Conservation (phyloP, 1,139 yeast genomes). For the Candida frijolesensis region DNA sequence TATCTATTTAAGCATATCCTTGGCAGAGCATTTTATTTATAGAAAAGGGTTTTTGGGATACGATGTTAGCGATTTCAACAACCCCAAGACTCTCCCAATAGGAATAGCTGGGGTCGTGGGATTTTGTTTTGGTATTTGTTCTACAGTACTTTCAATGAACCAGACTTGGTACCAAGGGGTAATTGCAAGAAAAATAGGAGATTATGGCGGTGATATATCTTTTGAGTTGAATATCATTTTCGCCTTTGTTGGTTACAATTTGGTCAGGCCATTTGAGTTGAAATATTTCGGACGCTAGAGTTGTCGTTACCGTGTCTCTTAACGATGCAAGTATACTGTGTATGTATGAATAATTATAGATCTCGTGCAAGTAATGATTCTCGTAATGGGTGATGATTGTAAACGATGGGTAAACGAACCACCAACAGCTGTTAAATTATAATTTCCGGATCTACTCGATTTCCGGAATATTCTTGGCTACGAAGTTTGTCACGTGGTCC, state of each 20-base stretch:
- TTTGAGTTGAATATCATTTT: slow-evolving; percentile 28
- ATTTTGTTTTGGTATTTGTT: slow-evolving; percentile 28
- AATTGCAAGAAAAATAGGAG: slow-evolving; percentile 22
- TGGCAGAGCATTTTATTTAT: slow-evolving; percentile 31
- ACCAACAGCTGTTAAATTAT: too few species aligned
- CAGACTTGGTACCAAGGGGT: slow-evolving; percentile 36
- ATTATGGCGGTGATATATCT: slow-evolving; percentile 30
- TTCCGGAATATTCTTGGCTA: too few species aligned
- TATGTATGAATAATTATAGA: neutral
- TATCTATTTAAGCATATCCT: slow-evolving; percentile 29
- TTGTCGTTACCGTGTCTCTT: neutral
- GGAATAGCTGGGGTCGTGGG: slow-evolving; percentile 31
- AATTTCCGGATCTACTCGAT: too few species aligned
- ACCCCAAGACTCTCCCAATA: slow-evolving; percentile 23
- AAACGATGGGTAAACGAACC: too few species aligned
- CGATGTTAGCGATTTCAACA: slow-evolving; percentile 26
- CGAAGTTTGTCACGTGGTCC: too few species aligned
- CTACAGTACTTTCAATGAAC: slow-evolving; percentile 32
- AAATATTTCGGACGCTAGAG: slow-evolving; percentile 23
- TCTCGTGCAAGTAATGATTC: too few species aligned
- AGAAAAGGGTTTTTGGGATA: slow-evolving; percentile 27
- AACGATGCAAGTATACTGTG: neutral
- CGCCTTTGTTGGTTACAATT: slow-evolving; percentile 27
- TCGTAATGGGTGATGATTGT: too few species aligned
- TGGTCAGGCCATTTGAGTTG: slow-evolving; percentile 29